These are phyloP conservation scores for Pleurotus platypus DNA, from an alignment of 768 basidiomycete species.

Conservation along the genomic window DNA sequence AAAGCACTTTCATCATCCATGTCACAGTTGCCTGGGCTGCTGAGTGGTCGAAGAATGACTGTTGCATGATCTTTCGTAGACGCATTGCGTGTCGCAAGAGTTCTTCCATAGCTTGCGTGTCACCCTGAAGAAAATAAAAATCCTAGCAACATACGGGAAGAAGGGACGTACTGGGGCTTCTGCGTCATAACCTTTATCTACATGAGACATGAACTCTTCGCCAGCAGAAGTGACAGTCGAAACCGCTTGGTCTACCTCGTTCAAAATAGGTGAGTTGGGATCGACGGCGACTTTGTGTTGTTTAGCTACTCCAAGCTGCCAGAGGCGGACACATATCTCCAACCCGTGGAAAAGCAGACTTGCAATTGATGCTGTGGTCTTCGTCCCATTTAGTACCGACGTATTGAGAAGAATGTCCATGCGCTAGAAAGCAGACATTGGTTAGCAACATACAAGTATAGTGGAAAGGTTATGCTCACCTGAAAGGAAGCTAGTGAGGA, in stretches of 20 bases:
- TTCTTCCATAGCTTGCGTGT: conserved; percentile 28
- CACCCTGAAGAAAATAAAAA: conserved; percentile 17
- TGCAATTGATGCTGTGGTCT: not conserved
- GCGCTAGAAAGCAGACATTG: not conserved
- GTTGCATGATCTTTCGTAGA: conserved; percentile 38
- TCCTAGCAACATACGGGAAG: not conserved
- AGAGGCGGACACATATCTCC: not conserved
- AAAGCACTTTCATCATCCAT: conserved; percentile 45
- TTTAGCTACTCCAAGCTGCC: not conserved
- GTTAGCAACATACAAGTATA: not conserved
- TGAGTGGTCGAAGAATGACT: conserved; percentile 59
- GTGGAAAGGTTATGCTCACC: not conserved
- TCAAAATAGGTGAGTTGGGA: not conserved
- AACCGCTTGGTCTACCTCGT: not conserved
- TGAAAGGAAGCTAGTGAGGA: not conserved
- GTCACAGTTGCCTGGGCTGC: conserved; percentile 53
- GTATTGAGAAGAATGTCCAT: not conserved
- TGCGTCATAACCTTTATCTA: not conserved
- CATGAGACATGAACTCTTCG: not conserved
- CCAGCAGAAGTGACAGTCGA: too few species aligned
- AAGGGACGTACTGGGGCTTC: not conserved
- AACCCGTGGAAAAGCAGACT: not conserved
- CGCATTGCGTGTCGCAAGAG: conserved; percentile 35
- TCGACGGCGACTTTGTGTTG: not conserved
- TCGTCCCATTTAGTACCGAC: not conserved